Base-by-base conservation (phyloP, 1,139 yeast species). In the Taphrina flavorubra region DNA sequence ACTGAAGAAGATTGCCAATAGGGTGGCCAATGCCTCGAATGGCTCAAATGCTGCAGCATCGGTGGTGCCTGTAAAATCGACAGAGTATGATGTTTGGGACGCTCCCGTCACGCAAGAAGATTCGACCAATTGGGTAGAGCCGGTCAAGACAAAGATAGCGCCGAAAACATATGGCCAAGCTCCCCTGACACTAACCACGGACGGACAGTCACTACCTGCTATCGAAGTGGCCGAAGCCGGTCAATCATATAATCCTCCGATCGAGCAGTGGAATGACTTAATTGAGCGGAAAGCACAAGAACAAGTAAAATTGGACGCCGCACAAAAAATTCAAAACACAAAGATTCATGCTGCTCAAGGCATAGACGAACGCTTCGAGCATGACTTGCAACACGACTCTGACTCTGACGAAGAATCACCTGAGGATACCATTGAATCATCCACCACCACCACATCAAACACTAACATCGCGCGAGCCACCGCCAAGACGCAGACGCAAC, bases 201-300 rank as follows among this genome's bases (percentile, higher is more conserved):
- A 72, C 72, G 20, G 59, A 7, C 49, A 46, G 31, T 20, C 39
- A 13, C 74, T 76, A 1, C 72, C 83, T 31, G 78, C 82, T 6
- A 87, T 85, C 34, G 79, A 76, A 7, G 71, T 87, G 6, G 91
- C 94, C 20, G 88, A 87, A 74, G 94, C 88, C 1, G 99, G 99
- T 68, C 89, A 89, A 77, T 92, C 98, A 2, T 94, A 94, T 77
- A 94, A 94, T 77, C 99, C 99, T 46, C 85, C 95, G 14, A 81
- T 88, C 72, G 89, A 88, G 71, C 86, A 90, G 46, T 94, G 99
- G 99, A 86, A 86, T 75, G 80, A 80, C 40, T 82, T 92, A 74
- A 84, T 94, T 69, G 81, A 85, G 71, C 81, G 82, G 70, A 97
- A 92, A 78, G 88, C 84, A 74, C 82, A 78, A 68, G 97, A 91